Evolutionary conservation across 768 basidiomycete genomes (phyloP), one percentile per base, ranked within the genome.

Genomic region (Kwoniella bestiolae): DNA sequence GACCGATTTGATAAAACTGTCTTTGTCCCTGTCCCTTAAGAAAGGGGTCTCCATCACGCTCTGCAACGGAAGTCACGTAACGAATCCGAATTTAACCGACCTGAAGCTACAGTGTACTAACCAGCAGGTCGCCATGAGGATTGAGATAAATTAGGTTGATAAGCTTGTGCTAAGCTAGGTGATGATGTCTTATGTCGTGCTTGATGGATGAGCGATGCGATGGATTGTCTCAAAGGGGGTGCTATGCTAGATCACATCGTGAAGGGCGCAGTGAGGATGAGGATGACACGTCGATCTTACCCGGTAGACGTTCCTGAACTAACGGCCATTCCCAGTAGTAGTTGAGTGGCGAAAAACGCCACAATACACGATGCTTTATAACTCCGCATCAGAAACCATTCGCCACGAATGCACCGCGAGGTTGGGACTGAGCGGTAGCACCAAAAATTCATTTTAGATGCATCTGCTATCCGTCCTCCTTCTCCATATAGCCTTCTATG

Each of bases 1-100:
- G 56, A 31, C 56, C 56, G 41, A 45, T 58, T 51, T 51, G 50
- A 51, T 51, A 51, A 51, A 51, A 51, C 23, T 26, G 14, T 6
- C 4, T 31, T 26, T 5, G 6, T 47, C 6, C n/a, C n/a, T 41
- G 14, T 51, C 25, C 50, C 50, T 16, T 26, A 41, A 41, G 38
- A 11, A 18, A 18, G 38, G 38, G 11, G 38, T 16, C 38, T 41
- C 38, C 38, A 41, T 41, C 38, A 41, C 18, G n/a, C n/a, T n/a
- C n/a, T n/a, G n/a, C n/a, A n/a, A n/a, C n/a, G n/a, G n/a, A n/a
- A 41, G 38, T 41, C 38, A 41, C 38, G 38, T 41, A 16, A 41
- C 12, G 38, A 41, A 41, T 41, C 38, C 38, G 38, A 41, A 8
- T 41, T 18, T 41, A 11, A 18, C 38, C 38, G 38, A 41, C 18